Conservation (phyloP, 306 rosid species). For the Cucumis melo region DNA sequence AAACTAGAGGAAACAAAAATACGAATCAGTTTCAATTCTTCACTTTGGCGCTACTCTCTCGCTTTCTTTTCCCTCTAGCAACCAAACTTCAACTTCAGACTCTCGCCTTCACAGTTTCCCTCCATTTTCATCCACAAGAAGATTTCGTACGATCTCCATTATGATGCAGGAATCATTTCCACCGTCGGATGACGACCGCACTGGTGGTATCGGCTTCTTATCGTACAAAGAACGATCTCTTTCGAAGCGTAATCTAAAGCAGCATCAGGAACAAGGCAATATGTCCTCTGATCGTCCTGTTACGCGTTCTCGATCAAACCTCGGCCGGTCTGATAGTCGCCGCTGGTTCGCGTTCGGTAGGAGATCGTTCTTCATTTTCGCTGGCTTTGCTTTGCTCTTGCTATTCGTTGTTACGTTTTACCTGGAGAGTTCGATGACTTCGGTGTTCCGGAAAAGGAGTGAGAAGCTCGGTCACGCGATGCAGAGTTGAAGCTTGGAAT, state of each 20-base stretch:
- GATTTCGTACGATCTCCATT: background rate
- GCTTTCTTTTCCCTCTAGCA: background rate
- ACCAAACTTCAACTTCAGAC: background rate
- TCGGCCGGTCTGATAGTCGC: slow-evolving; percentile 42
- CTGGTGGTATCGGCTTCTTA: slow-evolving; percentile 19
- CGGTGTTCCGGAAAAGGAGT: slow-evolving; percentile 39
- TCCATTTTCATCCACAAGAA: background rate
- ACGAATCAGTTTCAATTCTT: background rate
- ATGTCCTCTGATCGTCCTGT: slow-evolving; percentile 27
- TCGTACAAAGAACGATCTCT: slow-evolving; percentile 32
- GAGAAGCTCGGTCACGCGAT: slow-evolving; percentile 22
- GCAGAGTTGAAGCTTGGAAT: slow-evolving; percentile 41
- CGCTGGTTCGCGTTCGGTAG: slow-evolving; percentile 41
- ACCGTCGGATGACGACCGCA: slow-evolving; percentile 5
- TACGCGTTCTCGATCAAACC: slow-evolving; percentile 38
- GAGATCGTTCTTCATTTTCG: slow-evolving; percentile 37
- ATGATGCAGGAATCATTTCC: background rate
- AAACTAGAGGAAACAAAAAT: background rate
- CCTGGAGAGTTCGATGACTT: slow-evolving; percentile 66
- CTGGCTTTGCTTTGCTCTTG: slow-evolving; percentile 33
- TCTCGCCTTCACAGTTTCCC: background rate
- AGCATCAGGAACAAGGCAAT: slow-evolving; percentile 16
- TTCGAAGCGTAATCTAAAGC: slow-evolving; percentile 49
- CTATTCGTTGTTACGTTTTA: slow-evolving; percentile 53
- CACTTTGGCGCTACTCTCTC: background rate